Conservation (phyloP, 176 grass and related monocot genomes). For the Thalia dealbata region DNA sequence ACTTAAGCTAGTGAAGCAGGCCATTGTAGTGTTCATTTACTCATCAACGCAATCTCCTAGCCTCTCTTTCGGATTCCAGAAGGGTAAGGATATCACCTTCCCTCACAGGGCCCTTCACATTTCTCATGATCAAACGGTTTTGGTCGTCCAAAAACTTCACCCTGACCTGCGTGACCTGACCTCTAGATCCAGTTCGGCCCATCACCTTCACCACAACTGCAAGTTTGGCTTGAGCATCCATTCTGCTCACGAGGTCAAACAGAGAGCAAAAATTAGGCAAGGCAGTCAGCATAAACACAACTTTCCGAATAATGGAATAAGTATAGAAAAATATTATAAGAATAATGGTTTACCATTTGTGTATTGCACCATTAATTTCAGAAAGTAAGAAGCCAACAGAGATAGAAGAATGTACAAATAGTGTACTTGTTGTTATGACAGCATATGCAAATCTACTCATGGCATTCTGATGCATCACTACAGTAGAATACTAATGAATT, state of each 20-base stretch:
- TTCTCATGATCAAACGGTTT: conserved; percentile 5
- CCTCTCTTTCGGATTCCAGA: conserved; percentile 1
- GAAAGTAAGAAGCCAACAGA: no score
- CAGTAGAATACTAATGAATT: no score
- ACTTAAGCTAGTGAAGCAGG: no score
- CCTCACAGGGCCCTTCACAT: background rate
- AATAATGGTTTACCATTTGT: no score
- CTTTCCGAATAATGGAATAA: background rate
- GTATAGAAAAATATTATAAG: background rate
- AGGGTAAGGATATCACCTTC: conserved; percentile 9
- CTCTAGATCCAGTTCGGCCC: conserved; percentile 7
- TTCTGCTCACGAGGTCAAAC: background rate
- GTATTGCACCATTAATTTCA: no score
- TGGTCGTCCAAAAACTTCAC: conserved; percentile 10
- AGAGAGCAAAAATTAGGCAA: background rate
- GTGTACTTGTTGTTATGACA: no score
- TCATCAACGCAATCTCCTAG: conserved; percentile 5
- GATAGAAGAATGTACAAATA: no score
- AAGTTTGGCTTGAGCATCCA: conserved; percentile 1
- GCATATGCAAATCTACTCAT: no score
- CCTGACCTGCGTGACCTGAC: conserved; percentile 10
- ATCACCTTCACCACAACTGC: conserved; percentile 12
- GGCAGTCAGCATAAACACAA: background rate
- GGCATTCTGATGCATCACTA: no score
- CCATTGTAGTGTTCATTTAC: background rate